Evolutionary conservation across 169 alveolate species (phyloP).

Genomic region (Plasmodium berghei): DNA sequence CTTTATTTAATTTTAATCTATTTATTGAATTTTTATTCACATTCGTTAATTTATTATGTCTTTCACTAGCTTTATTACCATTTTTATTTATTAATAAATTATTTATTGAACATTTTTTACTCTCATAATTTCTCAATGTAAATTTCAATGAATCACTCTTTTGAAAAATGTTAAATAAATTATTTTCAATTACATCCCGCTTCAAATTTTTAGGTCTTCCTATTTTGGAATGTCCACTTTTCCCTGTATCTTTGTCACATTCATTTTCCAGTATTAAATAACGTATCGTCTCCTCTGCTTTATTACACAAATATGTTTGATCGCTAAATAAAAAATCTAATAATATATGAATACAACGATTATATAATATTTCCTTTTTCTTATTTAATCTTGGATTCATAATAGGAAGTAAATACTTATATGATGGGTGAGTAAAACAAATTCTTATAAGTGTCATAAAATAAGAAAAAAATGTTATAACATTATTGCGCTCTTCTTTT

Average conservation of each 20-base stretch:
- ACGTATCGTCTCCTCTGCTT: conserved; percentile 27
- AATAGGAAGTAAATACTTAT: conserved; percentile 16
- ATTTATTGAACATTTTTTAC: neutral
- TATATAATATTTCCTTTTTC: conserved; percentile 17
- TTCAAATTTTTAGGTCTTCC: neutral
- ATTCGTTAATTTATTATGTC: conserved; percentile 4
- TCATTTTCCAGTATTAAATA: conserved; percentile 34
- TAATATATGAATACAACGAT: conserved; percentile 53
- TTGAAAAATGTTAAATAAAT: neutral
- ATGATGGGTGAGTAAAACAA: conserved; percentile 33
- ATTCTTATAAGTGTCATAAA: conserved; percentile 41
- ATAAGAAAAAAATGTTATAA: conserved; percentile 37
- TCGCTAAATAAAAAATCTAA: conserved; percentile 54
- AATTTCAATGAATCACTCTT: neutral
- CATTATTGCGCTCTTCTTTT: conserved; percentile 22
- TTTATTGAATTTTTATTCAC: conserved; percentile 13
- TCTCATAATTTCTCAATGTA: neutral
- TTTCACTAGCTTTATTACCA: neutral
- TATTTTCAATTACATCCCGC: neutral
- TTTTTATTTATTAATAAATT: conserved; percentile 28
- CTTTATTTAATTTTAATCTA: conserved; percentile 38
- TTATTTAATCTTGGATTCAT: conserved; percentile 13
- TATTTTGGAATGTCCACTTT: neutral
- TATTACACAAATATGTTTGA: conserved; percentile 16
- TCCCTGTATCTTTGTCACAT: conserved; percentile 15